Evolutionary conservation across 306 rosid genomes (phyloP).

Genomic region (Luffa aegyptiaca): DNA sequence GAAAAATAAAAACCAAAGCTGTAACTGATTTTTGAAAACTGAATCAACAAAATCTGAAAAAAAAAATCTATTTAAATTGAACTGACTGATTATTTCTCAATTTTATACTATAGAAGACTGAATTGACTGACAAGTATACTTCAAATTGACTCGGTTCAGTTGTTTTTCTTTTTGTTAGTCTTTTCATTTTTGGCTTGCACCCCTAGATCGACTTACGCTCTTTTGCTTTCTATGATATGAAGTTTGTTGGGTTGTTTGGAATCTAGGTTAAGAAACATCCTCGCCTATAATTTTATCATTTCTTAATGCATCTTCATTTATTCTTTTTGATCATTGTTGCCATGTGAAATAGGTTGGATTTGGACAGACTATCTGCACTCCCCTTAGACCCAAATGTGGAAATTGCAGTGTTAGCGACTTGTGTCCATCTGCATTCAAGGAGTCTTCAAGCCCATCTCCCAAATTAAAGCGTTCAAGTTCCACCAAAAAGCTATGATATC

Average conservation of each 20-base stretch:
- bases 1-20: background rate
- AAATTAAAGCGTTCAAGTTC: conserved; percentile 29
- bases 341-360: conserved; percentile 56
- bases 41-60: background rate
- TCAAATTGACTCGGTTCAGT: background rate
- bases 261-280: background rate
- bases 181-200: background rate
- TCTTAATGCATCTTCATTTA: background rate
- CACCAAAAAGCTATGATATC: conserved; percentile 23
- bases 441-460: conserved; percentile 33
- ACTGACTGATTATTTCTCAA: background rate
- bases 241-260: background rate
- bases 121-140: background rate
- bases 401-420: conserved; percentile 41
- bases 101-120: background rate
- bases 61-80: background rate
- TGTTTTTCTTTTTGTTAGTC: background rate
- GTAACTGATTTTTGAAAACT: background rate
- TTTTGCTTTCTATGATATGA: background rate
- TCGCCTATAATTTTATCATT: background rate
- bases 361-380: conserved; percentile 75
- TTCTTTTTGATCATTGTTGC: background rate
- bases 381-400: conserved; percentile 66
- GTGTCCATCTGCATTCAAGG: conserved; percentile 77
- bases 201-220: background rate